phyloP scores from a whole-genome alignment of 2,329 filamentous ascomycete species.

The Aspergillus sp. region DNA sequence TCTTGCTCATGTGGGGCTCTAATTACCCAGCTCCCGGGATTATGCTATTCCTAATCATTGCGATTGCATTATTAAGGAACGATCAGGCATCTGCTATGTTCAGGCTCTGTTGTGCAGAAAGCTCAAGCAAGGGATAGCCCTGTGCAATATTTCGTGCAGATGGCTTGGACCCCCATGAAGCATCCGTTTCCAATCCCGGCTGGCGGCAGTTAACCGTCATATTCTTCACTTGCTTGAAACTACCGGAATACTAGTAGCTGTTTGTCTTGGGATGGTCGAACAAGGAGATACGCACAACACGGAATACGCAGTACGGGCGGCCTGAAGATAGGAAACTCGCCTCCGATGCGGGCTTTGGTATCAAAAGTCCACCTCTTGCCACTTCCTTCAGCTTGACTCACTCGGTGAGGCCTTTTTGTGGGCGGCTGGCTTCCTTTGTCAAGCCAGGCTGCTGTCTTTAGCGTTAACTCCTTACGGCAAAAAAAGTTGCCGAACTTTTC shows the following conservation, averaged over 20 bases:
- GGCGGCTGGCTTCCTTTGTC: neutral
- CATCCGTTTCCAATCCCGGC: neutral
- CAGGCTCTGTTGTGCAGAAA: conserved; percentile 2
- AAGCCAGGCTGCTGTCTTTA: neutral
- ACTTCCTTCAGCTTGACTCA: too few species aligned
- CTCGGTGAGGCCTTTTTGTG: too few species aligned
- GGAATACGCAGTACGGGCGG: neutral
- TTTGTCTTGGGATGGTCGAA: neutral
- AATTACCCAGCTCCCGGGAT: neutral
- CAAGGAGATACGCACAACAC: neutral
- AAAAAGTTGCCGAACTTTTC: neutral
- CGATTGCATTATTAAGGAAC: neutral
- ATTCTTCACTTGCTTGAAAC: neutral
- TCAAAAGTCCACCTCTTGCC: neutral
- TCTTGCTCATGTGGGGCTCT: neutral
- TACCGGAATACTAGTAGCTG: neutral
- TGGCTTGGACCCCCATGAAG: neutral
- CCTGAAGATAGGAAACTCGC: neutral
- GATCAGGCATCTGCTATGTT: conserved; percentile 4
- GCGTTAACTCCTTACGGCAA: neutral
- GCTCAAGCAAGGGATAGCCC: conserved; percentile 17
- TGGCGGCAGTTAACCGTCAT: neutral
- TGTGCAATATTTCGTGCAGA: conserved; percentile 7
- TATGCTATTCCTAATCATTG: neutral
- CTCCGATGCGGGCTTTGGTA: neutral